Evolutionary conservation across 1,139 yeast genomes (phyloP).

Genomic region (Wickerhamomyces sp.): DNA sequence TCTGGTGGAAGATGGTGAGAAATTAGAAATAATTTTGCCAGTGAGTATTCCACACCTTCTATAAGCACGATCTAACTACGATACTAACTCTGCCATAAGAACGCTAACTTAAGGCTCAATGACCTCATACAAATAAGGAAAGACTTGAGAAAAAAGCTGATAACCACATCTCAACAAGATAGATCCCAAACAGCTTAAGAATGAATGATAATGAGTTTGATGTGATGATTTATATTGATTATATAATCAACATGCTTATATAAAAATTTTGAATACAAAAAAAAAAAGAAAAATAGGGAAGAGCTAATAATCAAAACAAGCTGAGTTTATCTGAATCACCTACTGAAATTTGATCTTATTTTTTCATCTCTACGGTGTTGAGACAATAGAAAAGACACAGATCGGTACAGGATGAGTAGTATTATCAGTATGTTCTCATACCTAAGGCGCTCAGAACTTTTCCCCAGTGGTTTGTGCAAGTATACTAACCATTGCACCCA

Average conservation of each 20-base stretch:
- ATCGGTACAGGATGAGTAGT: conserved; percentile 38
- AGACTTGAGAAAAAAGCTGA: conserved; percentile 4
- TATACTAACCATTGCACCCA: background rate
- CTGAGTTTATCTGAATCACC: too few species aligned
- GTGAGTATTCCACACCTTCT: conserved; percentile 16
- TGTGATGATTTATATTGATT: too few species aligned
- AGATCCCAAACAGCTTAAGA: background rate
- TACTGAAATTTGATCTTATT: too few species aligned
- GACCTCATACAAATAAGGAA: conserved; percentile 9
- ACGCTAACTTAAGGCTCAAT: conserved; percentile 5
- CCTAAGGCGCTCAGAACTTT: background rate
- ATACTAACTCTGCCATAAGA: conserved; percentile 2
- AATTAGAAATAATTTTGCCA: conserved; percentile 33
- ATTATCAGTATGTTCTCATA: conserved; percentile 35
- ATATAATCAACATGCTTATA: too few species aligned
- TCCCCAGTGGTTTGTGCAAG: background rate
- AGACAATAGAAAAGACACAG: too few species aligned
- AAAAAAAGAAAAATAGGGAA: too few species aligned
- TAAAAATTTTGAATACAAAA: too few species aligned
- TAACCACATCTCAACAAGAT: background rate
- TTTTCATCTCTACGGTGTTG: too few species aligned
- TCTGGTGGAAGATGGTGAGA: conserved; percentile 33
- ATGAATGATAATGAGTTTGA: too few species aligned
- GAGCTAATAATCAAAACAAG: too few species aligned
- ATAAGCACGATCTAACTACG: background rate